phyloP scores from a whole-genome alignment of 176 grass and related monocot species.

The Chloris gayana region DNA sequence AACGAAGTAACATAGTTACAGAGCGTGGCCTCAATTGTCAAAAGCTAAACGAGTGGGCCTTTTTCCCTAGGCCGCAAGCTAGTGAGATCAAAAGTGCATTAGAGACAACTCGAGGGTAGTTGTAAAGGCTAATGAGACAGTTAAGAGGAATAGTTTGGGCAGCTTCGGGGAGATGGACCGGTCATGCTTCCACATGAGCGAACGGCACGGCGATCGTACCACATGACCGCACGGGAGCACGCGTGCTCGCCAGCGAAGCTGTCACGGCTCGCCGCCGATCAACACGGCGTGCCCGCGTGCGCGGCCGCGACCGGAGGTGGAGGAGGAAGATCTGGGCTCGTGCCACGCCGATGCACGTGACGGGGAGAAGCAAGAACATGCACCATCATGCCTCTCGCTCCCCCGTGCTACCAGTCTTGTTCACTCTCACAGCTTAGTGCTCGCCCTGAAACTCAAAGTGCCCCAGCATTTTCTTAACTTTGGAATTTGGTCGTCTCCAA shows the following conservation, averaged over 20 bases:
- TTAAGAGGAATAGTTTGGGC: conserved; percentile 11
- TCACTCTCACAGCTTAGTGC: too few relatives aligned
- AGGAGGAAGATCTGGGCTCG: conserved; percentile 21
- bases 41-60: conserved; percentile 18
- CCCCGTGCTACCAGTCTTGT: not conserved
- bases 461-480: too few relatives aligned
- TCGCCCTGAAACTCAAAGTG: too few relatives aligned
- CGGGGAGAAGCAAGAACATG: conserved; percentile 34
- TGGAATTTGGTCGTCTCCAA: too few relatives aligned
- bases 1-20: conserved; percentile 1
- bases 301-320: not conserved
- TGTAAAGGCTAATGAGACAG: conserved; percentile 49
- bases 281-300: conserved; percentile 20
- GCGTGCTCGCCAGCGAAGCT: conserved; percentile 42
- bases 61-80: not conserved
- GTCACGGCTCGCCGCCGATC: not conserved
- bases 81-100: conserved; percentile 35
- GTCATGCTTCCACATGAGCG: conserved; percentile 29
- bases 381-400: not conserved
- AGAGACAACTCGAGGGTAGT: conserved; percentile 18
- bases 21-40: conserved; percentile 29
- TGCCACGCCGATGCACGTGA: conserved; percentile 29
- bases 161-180: not conserved
- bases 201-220: conserved; percentile 39
- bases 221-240: conserved; percentile 3